Conservation (phyloP, 441 rosid genomes). For the Daphne laureola region DNA sequence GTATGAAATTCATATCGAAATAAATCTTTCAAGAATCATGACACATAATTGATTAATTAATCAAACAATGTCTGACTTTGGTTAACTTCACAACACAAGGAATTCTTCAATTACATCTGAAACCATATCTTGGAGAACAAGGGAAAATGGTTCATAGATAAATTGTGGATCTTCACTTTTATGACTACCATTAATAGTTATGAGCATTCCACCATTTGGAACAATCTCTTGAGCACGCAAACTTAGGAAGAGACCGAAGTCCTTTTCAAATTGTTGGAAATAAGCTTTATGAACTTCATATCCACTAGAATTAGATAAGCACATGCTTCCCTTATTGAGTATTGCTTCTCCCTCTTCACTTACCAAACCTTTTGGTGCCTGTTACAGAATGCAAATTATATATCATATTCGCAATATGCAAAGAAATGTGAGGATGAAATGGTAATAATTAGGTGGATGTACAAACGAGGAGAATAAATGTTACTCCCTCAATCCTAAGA, state of each 20-base stretch:
- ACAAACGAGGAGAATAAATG: too few species aligned
- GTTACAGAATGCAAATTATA: too few species aligned
- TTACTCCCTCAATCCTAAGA: too few species aligned
- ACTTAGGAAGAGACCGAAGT: constrained; percentile 20
- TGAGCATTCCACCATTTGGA: constrained; percentile 25
- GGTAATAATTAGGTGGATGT: too few species aligned
- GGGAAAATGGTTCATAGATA: constrained; percentile 15
- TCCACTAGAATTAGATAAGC: constrained; percentile 19
- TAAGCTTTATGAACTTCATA: constrained; percentile 15
- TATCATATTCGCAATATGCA: too few species aligned
- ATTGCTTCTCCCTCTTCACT: constrained; percentile 5
- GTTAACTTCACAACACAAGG: background rate
- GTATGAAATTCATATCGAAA: too few species aligned
- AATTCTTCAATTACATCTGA: constrained; percentile 17
- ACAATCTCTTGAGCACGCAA: constrained; percentile 23
- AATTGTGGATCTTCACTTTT: constrained; percentile 5
- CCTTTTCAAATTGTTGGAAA: constrained; percentile 21
- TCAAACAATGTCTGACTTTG: background rate
- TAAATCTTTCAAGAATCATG: background rate
- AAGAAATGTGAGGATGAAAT: too few species aligned
- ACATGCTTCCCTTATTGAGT: constrained; percentile 15
- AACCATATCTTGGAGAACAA: constrained; percentile 22
- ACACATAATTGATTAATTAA: background rate
- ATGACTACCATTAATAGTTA: constrained; percentile 23
- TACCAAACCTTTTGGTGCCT: constrained; percentile 12